Base-by-base conservation (phyloP, 164 flowering plant species). In the Saururus chinensis region DNA sequence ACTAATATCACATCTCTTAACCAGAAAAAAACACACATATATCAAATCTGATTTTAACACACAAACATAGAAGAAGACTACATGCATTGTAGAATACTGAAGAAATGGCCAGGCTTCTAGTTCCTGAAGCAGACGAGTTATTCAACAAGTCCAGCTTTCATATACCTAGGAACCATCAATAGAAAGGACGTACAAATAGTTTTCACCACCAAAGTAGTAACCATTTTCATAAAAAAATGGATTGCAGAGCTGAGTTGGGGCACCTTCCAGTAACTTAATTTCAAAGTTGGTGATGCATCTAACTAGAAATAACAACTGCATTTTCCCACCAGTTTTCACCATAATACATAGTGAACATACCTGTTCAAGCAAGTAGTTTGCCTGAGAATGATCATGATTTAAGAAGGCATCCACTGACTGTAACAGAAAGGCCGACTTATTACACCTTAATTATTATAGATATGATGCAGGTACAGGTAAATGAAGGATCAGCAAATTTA, bases 331-430 rank as follows among this genome's bases (percentile, higher is more conserved):
- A 23, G 37, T 55, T 23, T 30, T 17, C 16, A 6, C 58, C 5
- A 55, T 23, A 23, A 24, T 30, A 55, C 7, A 25, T 16, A 59
- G 13, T 51, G 40, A 58, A 7, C 30, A 60, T 68, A 89, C 95
- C 86, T 84, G 64, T 63, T 79, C 74, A 30, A 73, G 37, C 58
- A 89, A 77, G 65, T 68, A 73, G 8, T 61, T 56, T 9, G 87
- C 83, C 26, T 40, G 76, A 21, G 23, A 73, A 35, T 23, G 77
- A 62, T 87, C 75, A 66, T 81, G 84, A 55, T 74, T 75, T 7
- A 64, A 63, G 70, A 63, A 84, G 58, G 89, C 89, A 40, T 77
- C 82, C 55, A 70, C 59, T 61, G 92, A 84, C 92, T 87, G 82
- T 4, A 23, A 55, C 13, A 59, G 24, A 73, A 45, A 17, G 40